Percentiles rank a stretch among this genome's conserved stretches.
Conservation (phyloP, 1,284 basidiomycete genomes). For the Tausonia pullulans region DNA sequence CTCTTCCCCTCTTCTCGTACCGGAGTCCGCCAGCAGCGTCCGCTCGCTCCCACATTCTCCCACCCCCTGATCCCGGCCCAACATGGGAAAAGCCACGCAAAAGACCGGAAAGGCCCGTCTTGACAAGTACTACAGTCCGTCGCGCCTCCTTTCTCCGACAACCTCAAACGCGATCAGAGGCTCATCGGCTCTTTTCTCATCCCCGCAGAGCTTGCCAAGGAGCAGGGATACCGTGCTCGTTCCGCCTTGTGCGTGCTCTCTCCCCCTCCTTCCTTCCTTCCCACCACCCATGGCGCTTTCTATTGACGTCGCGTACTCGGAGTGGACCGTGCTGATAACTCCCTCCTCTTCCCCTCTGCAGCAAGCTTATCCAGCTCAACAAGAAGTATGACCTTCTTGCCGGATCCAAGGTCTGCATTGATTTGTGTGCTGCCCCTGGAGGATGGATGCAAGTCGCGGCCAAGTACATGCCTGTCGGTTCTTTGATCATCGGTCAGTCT, state of each 20-base stretch:
- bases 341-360: conserved; percentile 16
- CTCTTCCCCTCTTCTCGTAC: neutral
- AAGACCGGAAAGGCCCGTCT: conserved; percentile 63
- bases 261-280: neutral
- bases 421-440: conserved; percentile 96
- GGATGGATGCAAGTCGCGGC: conserved; percentile 98
- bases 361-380: conserved; percentile 96
- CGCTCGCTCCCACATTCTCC: neutral
- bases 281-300: neutral
- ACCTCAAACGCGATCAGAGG: neutral
- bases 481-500: conserved; percentile 76
- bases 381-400: conserved; percentile 94
- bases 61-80: neutral
- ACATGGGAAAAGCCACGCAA: conserved; percentile 40
- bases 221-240: conserved; percentile 98
- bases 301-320: neutral
- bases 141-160: neutral
- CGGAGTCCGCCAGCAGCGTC: neutral
- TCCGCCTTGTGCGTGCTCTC: conserved; percentile 61
- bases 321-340: neutral
- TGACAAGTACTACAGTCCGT: conserved; percentile 15
- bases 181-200: neutral
- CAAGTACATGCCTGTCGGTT: conserved; percentile 95
- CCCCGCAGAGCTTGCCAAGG: conserved; percentile 43
- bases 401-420: conserved; percentile 84